These are phyloP conservation scores for Gossypium thurberi DNA, from an alignment of 345 rosid species.

Conservation along the genomic window DNA sequence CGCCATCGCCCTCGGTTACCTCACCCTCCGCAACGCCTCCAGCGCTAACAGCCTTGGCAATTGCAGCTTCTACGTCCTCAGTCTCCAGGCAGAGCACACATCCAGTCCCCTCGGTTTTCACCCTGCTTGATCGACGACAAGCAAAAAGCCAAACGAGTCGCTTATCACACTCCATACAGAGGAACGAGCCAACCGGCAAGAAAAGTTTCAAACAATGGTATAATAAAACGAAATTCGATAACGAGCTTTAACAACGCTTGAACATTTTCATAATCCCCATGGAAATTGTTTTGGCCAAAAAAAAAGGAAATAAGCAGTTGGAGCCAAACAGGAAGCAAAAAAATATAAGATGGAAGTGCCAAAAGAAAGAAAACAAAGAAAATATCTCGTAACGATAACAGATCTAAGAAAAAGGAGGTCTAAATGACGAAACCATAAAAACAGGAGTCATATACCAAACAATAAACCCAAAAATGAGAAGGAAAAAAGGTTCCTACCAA, in stretches of 20 bases:
- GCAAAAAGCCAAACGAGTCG: background rate
- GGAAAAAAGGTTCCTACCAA: background rate
- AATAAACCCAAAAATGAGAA: too few relatives aligned
- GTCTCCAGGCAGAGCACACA: slow-evolving; percentile 50
- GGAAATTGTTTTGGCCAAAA: background rate
- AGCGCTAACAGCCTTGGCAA: slow-evolving; percentile 56
- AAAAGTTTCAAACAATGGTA: too few relatives aligned
- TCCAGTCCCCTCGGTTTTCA: slow-evolving; percentile 24
- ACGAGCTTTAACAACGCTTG: background rate
- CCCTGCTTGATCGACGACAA: slow-evolving; percentile 20
- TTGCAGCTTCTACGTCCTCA: slow-evolving; percentile 54
- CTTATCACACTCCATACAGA: too few relatives aligned
- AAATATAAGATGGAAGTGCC: background rate
- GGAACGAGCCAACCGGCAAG: background rate
- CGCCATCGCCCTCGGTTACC: slow-evolving; percentile 35
- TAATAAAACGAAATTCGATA: too few relatives aligned
- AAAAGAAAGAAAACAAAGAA: background rate
- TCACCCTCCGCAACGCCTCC: slow-evolving; percentile 62
- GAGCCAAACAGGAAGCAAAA: background rate
- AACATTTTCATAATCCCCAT: background rate
- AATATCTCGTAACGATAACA: background rate
- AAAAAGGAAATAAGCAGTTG: background rate
- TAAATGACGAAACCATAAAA: background rate
- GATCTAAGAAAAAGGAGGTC: background rate
- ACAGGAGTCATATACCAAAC: background rate